Conservation (phyloP, 331 rosid genomes). For the Telfairia occidentalis region DNA sequence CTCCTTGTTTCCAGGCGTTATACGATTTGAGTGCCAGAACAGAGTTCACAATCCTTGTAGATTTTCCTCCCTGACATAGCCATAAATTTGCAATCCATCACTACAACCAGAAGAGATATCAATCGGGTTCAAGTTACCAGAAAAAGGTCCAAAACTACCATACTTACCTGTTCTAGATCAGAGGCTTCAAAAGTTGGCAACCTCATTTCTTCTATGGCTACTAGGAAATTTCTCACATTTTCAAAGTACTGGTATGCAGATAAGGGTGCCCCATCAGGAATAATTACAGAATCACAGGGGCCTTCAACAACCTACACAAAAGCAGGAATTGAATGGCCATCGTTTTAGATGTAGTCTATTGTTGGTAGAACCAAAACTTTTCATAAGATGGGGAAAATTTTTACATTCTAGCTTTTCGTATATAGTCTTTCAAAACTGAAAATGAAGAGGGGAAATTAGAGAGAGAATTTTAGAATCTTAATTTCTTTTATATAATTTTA, state of each 20-base stretch:
- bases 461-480: too few relatives aligned
- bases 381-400: background rate
- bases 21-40: slow-evolving; percentile 70
- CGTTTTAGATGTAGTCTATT: background rate
- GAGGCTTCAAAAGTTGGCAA: slow-evolving; percentile 82
- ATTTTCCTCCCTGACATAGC: slow-evolving; percentile 66
- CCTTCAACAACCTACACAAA: slow-evolving; percentile 65
- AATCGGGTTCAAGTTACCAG: background rate
- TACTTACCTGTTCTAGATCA: slow-evolving; percentile 68
- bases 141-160: background rate
- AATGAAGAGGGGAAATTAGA: too few relatives aligned
- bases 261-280: slow-evolving; percentile 70
- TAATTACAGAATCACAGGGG: slow-evolving; percentile 40
- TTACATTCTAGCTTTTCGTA: background rate
- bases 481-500: background rate
- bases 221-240: slow-evolving; percentile 77
- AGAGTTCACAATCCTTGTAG: slow-evolving; percentile 65
- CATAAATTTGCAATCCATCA: background rate
- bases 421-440: too few relatives aligned
- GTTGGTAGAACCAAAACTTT: background rate
- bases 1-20: slow-evolving; percentile 55
- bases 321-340: slow-evolving; percentile 3
- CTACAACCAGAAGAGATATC: background rate
- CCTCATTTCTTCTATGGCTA: slow-evolving; percentile 60
- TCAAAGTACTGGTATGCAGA: slow-evolving; percentile 74